Conservation (phyloP, 2,329 filamentous ascomycete genomes). For the Rutstroemia sydowiana region DNA sequence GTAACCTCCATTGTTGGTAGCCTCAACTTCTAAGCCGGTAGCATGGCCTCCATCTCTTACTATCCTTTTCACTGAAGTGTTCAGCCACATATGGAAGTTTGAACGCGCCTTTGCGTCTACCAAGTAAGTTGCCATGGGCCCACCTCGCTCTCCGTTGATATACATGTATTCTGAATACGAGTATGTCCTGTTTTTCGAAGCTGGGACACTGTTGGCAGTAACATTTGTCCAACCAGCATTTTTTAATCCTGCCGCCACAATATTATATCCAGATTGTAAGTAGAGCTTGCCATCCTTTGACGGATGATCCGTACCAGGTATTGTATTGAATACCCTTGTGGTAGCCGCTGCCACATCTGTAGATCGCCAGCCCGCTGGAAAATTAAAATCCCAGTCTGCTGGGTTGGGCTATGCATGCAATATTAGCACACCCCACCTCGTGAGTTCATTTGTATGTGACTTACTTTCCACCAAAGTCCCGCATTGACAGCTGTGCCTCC, state of each 20-base stretch:
- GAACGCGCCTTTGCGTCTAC: constrained; percentile 48
- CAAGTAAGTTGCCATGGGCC: constrained; percentile 65
- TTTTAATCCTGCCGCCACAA: constrained; percentile 52
- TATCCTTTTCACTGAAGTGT: constrained; percentile 61
- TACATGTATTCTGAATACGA: constrained; percentile 62
- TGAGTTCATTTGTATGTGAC: constrained; percentile 4
- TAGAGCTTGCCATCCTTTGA: constrained; percentile 61
- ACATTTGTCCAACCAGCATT: constrained; percentile 56
- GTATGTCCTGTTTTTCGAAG: constrained; percentile 58
- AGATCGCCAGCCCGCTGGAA: constrained; percentile 64
- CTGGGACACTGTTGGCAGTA: constrained; percentile 48
- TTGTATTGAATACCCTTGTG: constrained; percentile 57
- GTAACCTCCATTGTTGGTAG: constrained; percentile 44
- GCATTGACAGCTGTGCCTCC: constrained; percentile 51
- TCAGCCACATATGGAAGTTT: constrained; percentile 62
- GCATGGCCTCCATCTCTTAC: constrained; percentile 53
- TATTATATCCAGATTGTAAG: constrained; percentile 57
- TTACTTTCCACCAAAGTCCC: constrained; percentile 58
- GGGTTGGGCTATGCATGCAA: constrained; percentile 41
- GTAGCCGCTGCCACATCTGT: constrained; percentile 53
- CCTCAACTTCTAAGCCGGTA: constrained; percentile 62
- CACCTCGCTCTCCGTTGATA: constrained; percentile 56
- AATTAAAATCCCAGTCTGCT: constrained; percentile 64
- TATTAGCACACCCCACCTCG: constrained; percentile 11
- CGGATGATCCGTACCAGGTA: constrained; percentile 60